These are phyloP conservation scores for Naganishia antarctica DNA, from an alignment of 768 basidiomycete species.

Conservation along the genomic window DNA sequence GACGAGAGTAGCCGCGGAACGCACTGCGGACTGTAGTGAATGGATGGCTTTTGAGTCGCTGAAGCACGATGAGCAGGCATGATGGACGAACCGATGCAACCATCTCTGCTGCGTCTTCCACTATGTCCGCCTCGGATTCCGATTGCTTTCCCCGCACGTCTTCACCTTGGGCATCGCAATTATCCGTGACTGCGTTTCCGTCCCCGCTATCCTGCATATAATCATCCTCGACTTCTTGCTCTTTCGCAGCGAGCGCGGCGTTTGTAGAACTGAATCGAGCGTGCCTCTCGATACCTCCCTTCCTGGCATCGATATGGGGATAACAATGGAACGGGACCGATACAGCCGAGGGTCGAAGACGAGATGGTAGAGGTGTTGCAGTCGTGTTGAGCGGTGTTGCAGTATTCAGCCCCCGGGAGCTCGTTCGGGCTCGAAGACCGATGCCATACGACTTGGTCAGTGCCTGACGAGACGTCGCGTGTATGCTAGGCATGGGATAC, in stretches of 20 bases:
- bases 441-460: constrained; percentile 16
- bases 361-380: neutral
- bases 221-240: constrained; percentile 2
- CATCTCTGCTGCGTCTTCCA: neutral
- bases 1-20: neutral
- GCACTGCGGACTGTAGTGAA: neutral
- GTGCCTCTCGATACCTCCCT: too few relatives aligned
- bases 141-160: neutral
- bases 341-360: too few relatives aligned
- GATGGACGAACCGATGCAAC: neutral
- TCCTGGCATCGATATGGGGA: too few relatives aligned
- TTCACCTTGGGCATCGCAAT: neutral
- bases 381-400: neutral
- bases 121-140: neutral
- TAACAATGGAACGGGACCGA: too few relatives aligned
- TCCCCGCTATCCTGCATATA: neutral
- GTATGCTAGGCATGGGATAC: neutral
- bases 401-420: neutral
- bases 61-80: neutral
- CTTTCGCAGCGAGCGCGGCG: neutral
- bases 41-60: neutral
- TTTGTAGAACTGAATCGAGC: neutral
- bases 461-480: constrained; percentile 1
- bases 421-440: constrained; percentile 6
- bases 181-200: neutral